Evolutionary conservation across 805 yeast genomes (phyloP).

Genomic region (Debaryomyces maramus): DNA sequence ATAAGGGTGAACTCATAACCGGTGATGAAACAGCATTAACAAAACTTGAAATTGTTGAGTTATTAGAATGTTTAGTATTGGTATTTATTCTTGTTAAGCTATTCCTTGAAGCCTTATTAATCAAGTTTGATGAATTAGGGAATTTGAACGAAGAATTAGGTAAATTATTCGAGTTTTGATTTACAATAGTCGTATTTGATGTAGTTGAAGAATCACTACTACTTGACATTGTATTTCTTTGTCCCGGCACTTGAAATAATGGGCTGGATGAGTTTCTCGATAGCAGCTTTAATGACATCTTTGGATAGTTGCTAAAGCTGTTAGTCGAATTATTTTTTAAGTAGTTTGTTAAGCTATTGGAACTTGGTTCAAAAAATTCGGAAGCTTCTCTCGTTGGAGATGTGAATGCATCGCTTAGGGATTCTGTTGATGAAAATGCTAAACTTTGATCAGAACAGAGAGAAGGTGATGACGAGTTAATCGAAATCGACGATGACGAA

Average conservation of each 20-base stretch:
- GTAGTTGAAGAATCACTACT: not conserved
- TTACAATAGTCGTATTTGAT: constrained; percentile 1
- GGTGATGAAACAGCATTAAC: constrained; percentile 25
- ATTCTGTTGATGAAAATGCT: constrained; percentile 31
- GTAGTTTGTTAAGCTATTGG: constrained; percentile 5
- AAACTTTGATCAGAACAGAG: constrained; percentile 24
- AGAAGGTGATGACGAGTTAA: constrained; percentile 32
- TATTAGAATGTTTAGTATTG: not conserved
- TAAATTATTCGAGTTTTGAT: constrained; percentile 9
- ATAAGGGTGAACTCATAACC: constrained; percentile 35
- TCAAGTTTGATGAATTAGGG: constrained; percentile 10
- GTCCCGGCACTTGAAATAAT: constrained; percentile 13
- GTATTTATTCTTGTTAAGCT: not conserved
- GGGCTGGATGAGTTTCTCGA: constrained; percentile 14
- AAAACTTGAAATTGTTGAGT: not conserved
- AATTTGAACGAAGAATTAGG: constrained; percentile 11
- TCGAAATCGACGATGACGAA: constrained; percentile 25
- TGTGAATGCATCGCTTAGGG: constrained; percentile 26
- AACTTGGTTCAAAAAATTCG: constrained; percentile 24
- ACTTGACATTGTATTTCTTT: constrained; percentile 1
- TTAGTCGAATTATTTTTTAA: constrained; percentile 1
- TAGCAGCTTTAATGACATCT: constrained; percentile 5
- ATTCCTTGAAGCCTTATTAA: not conserved
- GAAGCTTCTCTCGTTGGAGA: constrained; percentile 24
- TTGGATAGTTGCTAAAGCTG: constrained; percentile 1